Base-by-base conservation (phyloP, 768 basidiomycete species). In the Nevesoporus exiguus region DNA sequence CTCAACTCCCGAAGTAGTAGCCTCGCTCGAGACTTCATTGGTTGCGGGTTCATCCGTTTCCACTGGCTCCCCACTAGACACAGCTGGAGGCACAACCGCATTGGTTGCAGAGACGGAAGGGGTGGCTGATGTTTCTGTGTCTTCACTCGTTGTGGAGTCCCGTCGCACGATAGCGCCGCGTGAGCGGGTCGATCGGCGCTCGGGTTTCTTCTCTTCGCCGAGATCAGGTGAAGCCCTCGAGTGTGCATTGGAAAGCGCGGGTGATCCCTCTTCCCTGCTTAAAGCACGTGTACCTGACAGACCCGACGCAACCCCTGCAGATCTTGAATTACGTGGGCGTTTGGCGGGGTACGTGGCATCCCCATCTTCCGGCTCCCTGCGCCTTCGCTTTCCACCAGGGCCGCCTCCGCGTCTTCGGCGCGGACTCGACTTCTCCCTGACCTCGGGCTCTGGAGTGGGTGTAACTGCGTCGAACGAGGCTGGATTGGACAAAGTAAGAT, bases 271-370 rank as follows among this genome's bases (percentile, higher is more conserved):
- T 51, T 79, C 79, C n/a, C 52, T 59, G 42, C 63, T 71, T 3
- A 64, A 47, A 40, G 52, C 62, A 60, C 56, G 69, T 46, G 52
- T 55, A 30, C 63, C 49, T 14, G 50, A 22, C 43, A 51, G 31
- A 7, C 59, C 52, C 14, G 58, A 54, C 11, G 56, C 30, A 63
- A 60, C 27, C 52, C 67, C 60, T 40, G 68, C 68, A 14, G 63
- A 76, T 55, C 85, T 71, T 7, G 82, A 77, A 51, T 77, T 72
- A 25, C 85, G 78, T 19, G 82, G 75, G 24, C 84, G 77, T 69
- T 86, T 88, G 11, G 85, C 82, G n/a, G 86, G 85, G 62, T 86
- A 87, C n/a, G 81, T 79, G 1, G 80, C 76, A 57, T 87, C 84
- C 13, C 78, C 80, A 43, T 85, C 84, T 41, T 86, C 85, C 7